Conservation (phyloP, 352 stramenopile species). For the Bremia lactucae region DNA sequence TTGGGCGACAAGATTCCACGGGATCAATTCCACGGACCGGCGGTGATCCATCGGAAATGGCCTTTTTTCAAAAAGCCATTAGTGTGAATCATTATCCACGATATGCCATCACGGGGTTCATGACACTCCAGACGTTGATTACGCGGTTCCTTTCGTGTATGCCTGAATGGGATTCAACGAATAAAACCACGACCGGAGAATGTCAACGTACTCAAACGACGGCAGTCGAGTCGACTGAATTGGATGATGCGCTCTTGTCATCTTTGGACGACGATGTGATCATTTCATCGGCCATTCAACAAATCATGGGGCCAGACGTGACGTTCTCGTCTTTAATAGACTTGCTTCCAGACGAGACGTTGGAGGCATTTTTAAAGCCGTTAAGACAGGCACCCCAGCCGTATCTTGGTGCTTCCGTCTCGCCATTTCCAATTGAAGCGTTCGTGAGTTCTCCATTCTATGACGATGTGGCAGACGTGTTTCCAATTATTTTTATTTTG, state of each 20-base stretch:
- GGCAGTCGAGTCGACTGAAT: constrained; percentile 12
- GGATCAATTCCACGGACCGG: constrained; percentile 2
- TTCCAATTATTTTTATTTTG: constrained; percentile 86
- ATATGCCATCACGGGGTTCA: constrained; percentile 16
- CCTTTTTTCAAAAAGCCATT: constrained; percentile 15
- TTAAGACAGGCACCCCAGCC: constrained; percentile 51
- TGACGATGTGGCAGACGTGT: constrained; percentile 52
- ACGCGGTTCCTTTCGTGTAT: constrained; percentile 17
- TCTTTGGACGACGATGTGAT: constrained; percentile 35
- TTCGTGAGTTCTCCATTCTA: constrained; percentile 69
- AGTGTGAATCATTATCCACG: constrained; percentile 9
- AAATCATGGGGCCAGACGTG: constrained; percentile 7
- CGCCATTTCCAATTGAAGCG: constrained; percentile 42
- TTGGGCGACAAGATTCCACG: constrained; percentile 4
- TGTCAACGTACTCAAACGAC: constrained; percentile 14
- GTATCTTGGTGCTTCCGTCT: constrained; percentile 31
- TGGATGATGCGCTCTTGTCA: constrained; percentile 27
- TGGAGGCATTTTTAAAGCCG: constrained; percentile 32
- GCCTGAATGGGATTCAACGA: constrained; percentile 12
- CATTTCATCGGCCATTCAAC: constrained; percentile 20
- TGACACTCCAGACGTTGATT: constrained; percentile 17
- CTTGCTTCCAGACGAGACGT: constrained; percentile 16
- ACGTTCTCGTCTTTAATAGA: constrained; percentile 18
- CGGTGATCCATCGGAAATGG: constrained; percentile 3
- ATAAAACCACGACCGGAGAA: constrained; percentile 9